Percentiles rank a stretch among this genome's conserved stretches.
Conservation (phyloP, 257 asterid genomes). For the Avicennia marina region DNA sequence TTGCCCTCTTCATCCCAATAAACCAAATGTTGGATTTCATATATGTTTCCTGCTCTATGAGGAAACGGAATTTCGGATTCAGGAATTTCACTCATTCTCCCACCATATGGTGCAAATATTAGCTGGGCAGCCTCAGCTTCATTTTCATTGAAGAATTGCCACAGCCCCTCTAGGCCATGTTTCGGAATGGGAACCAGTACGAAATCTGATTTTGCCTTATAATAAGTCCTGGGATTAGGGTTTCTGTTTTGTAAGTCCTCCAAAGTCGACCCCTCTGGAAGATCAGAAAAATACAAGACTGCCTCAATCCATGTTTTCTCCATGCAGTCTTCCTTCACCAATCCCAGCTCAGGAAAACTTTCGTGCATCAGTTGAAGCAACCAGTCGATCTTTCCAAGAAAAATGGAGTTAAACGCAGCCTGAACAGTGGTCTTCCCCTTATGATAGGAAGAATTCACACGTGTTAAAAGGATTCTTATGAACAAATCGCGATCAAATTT, state of each 20-base stretch:
- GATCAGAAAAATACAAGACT: not conserved
- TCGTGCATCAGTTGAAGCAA: conserved; percentile 12
- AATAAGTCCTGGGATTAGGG: not conserved
- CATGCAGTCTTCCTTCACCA: conserved; percentile 18
- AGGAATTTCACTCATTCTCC: conserved; percentile 10
- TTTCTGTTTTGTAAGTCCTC: conserved; percentile 2
- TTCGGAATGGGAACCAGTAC: conserved; percentile 5
- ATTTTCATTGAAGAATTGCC: not conserved
- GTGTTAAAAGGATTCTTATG: not conserved
- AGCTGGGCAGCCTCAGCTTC: not conserved
- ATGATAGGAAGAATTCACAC: no score
- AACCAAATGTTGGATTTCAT: not conserved
- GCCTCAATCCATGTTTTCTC: conserved; percentile 22
- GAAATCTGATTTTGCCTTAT: conserved; percentile 19
- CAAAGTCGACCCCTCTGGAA: not conserved
- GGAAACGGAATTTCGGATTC: conserved; percentile 13
- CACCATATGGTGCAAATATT: conserved; percentile 17
- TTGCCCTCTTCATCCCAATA: not conserved
- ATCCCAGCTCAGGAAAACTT: conserved; percentile 21
- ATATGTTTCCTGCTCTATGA: conserved; percentile 17
- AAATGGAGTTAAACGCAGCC: not conserved
- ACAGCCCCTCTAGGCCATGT: not conserved
- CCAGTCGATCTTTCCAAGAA: conserved; percentile 12
- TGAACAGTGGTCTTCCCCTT: not conserved
- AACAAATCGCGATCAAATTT: not conserved